Evolutionary conservation across 495 filamentous ascomycete genomes (phyloP).

Genomic region (Hyaloscypha finlandica): DNA sequence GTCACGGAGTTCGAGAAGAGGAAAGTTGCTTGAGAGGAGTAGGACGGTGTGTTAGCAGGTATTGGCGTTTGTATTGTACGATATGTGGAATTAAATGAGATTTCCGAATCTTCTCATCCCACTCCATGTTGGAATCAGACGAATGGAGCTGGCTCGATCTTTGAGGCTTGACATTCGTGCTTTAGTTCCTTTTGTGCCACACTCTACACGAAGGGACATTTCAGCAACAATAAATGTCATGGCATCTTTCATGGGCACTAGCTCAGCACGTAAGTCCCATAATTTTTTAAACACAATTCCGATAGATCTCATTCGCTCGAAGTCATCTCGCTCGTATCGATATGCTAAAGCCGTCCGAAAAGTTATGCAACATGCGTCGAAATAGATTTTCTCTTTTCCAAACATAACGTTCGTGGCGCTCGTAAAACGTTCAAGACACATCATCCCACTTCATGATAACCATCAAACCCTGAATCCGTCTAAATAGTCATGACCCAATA

Average conservation of each 20-base stretch:
- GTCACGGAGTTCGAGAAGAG: slow-evolving; percentile 18
- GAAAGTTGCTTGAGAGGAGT: neutral
- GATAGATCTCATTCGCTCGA: neutral
- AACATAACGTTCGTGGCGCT: neutral
- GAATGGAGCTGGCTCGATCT: too few relatives aligned
- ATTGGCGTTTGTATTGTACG: too few relatives aligned
- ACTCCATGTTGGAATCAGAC: too few relatives aligned
- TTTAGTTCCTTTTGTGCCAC: too few relatives aligned
- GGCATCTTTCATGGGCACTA: neutral
- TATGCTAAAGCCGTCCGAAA: neutral
- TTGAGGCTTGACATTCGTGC: too few relatives aligned
- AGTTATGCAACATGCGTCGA: neutral
- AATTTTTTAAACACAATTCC: neutral
- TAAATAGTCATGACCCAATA: neutral
- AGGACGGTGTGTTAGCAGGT: neutral
- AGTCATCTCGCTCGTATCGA: neutral
- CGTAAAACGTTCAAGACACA: neutral
- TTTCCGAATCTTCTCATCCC: too few relatives aligned
- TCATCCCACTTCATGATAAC: neutral
- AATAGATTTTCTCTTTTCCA: neutral
- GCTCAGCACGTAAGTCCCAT: neutral
- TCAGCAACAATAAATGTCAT: too few relatives aligned
- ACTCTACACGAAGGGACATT: too few relatives aligned
- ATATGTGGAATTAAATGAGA: too few relatives aligned
- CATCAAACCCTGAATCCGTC: neutral